Base-by-base conservation (phyloP, 257 asterid species). In the Plantago elongata region DNA sequence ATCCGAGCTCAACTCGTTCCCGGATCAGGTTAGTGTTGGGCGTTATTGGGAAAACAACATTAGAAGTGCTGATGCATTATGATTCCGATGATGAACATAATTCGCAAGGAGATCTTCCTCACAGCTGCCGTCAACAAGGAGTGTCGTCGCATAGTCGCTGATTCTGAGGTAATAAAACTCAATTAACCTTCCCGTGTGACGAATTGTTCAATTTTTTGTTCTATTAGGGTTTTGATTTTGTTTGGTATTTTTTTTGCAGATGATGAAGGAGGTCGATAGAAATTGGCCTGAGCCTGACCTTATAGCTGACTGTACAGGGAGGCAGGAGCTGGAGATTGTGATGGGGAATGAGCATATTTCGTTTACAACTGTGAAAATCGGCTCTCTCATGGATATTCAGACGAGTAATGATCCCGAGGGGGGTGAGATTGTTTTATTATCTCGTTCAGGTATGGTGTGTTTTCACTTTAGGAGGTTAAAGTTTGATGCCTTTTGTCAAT, bases 271-370 rank as follows among this genome's bases (percentile, higher is more conserved):
- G 76, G 99, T 89, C 66, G 99, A 92, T 72, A 89, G 77, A 76
- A 92, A 83, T 55, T 92, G 97, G 99, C 99, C 99, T 27, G 97
- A 89, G 75, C 97, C 99, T 1, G 96, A 92, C 71, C 92, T n/a
- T n/a, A n/a, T n/a, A n/a, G n/a, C n/a, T n/a, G n/a, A n/a, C n/a
- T n/a, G 97, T n/a, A 89, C 86, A 17, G 99, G 99, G 57, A 87
- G 99, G 79, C 99, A 93, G 70, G 99, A 93, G 80, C 90, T 93
- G 69, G 99, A 93, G 82, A 93, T 93, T 77, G 99, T 93, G 76
- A 84, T 93, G 95, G 97, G 97, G 49, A 87, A 89, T 66, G 97
- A 93, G 78, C 99, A 93, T 72, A 93, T 93, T 57, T 93, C 97
- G 5, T 93, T 93, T 74, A 91, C 98, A 1, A 91, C 98, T 9